Percentiles rank a stretch among this genome's conserved stretches.
Evolutionary conservation across 768 basidiomycete species (phyloP).

Genomic region (Neoboletus brunneissimus): DNA sequence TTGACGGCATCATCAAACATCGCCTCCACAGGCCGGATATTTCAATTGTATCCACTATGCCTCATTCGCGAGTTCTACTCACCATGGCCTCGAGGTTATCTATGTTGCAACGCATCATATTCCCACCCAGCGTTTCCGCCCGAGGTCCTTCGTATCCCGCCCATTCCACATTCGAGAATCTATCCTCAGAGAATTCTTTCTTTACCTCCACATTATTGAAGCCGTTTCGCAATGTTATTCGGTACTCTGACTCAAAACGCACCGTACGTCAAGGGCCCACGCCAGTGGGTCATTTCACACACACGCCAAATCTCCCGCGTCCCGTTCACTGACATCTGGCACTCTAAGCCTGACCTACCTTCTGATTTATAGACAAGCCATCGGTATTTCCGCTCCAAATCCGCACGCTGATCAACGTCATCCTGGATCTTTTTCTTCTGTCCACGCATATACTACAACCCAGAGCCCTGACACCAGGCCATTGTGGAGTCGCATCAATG

Average conservation of each 20-base stretch:
- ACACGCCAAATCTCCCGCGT: not conserved
- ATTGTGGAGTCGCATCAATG: conserved; percentile 7
- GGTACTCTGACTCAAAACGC: not conserved
- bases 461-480: conserved; percentile 7
- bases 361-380: not conserved
- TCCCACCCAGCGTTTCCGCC: not conserved
- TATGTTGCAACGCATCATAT: not conserved
- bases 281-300: not conserved
- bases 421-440: conserved; percentile 1
- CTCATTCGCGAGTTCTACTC: conserved; percentile 1
- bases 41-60: not conserved
- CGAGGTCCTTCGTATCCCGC: not conserved
- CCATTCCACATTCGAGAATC: not conserved
- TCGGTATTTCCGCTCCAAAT: not conserved
- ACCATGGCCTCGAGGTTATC: not conserved
- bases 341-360: not conserved
- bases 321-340: not conserved
- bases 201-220: not conserved
- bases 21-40: not conserved
- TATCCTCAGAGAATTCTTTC: not conserved
- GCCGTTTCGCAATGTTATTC: not conserved
- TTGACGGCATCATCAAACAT: conserved; percentile 1
- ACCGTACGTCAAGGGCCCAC: not conserved
- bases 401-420: not conserved
- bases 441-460: conserved; percentile 6